A percentile compares a stretch with the other conserved stretches of the same genome.
phyloP scores from a whole-genome alignment of 2,329 filamentous ascomycete species.

The Zopfia rhizophila region DNA sequence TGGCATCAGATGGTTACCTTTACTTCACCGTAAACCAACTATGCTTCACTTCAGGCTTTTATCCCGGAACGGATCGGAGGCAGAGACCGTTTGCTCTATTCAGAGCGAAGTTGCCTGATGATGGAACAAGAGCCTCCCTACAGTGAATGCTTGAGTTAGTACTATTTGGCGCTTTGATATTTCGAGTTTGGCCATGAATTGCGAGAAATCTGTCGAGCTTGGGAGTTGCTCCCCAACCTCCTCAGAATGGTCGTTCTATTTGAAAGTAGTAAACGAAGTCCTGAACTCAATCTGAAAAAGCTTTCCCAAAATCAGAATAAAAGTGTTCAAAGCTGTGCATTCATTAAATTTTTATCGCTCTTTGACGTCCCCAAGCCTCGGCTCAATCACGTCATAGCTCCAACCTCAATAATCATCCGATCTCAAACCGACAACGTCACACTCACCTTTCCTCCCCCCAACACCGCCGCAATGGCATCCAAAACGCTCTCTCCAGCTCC shows the following conservation, averaged over 20 bases:
- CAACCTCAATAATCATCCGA: slow-evolving; percentile 4
- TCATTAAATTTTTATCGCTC: too few relatives aligned
- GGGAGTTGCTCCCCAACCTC: too few relatives aligned
- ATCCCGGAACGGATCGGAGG: slow-evolving; percentile 56
- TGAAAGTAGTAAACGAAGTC: too few relatives aligned
- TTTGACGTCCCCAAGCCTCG: too few relatives aligned
- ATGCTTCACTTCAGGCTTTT: slow-evolving; percentile 46
- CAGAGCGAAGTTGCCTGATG: slow-evolving; percentile 53
- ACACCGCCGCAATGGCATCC: slow-evolving; percentile 35
- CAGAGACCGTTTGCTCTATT: slow-evolving; percentile 57
- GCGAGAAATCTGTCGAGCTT: too few relatives aligned
- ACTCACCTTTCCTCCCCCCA: not conserved
- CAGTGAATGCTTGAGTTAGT: too few relatives aligned
- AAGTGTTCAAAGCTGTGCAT: too few relatives aligned
- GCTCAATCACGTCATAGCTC: slow-evolving; percentile 14
- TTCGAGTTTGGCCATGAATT: too few relatives aligned
- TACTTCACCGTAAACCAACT: slow-evolving; percentile 67
- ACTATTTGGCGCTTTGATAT: too few relatives aligned
- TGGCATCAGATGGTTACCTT: slow-evolving; percentile 59
- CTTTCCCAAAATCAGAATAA: too few relatives aligned
- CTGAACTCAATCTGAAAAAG: too few relatives aligned
- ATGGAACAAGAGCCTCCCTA: slow-evolving; percentile 53
- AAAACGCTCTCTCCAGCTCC: slow-evolving; percentile 32
- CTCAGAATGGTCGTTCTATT: too few relatives aligned
- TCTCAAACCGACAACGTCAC: not conserved